Evolutionary conservation across 148 eudicot genomes (phyloP).

Genomic region (Cornus florida): DNA sequence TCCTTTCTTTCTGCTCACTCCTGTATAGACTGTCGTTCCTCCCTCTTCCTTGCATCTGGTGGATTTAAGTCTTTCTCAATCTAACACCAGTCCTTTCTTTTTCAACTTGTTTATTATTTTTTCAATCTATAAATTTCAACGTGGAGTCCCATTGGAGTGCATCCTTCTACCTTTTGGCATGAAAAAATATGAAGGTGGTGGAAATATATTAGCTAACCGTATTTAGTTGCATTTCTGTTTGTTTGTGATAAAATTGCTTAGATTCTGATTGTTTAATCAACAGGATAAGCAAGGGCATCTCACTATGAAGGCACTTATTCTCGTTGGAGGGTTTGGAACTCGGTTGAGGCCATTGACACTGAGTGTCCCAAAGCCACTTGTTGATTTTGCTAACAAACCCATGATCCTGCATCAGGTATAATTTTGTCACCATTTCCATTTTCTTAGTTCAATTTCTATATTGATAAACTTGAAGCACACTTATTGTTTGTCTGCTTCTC

Average conservation of each 20-base stretch:
- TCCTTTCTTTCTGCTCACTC: too few species aligned
- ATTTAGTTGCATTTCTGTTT: conserved; percentile 1
- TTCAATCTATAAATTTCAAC: too few species aligned
- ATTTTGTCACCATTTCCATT: not conserved
- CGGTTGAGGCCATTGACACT: conserved; percentile 94
- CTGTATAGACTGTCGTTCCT: too few species aligned
- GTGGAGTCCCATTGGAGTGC: too few species aligned
- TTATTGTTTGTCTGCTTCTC: not conserved
- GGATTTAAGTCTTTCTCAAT: too few species aligned
- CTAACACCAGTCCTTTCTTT: too few species aligned
- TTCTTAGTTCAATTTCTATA: not conserved
- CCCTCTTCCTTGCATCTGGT: too few species aligned
- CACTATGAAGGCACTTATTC: conserved; percentile 95
- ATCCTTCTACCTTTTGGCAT: too few species aligned
- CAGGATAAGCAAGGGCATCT: conserved; percentile 20
- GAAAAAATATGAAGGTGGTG: too few species aligned
- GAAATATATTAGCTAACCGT: too few species aligned
- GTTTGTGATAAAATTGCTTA: not conserved
- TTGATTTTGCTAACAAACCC: conserved; percentile 96
- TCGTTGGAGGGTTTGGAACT: conserved; percentile 97
- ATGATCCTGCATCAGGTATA: conserved; percentile 97
- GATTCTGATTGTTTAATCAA: conserved; percentile 21
- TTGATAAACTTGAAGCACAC: not conserved
- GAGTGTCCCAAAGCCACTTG: conserved; percentile 91
- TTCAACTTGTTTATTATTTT: too few species aligned